Evolutionary conservation across 495 filamentous ascomycete species (phyloP).

Genomic region (Aspergillus affinis): DNA sequence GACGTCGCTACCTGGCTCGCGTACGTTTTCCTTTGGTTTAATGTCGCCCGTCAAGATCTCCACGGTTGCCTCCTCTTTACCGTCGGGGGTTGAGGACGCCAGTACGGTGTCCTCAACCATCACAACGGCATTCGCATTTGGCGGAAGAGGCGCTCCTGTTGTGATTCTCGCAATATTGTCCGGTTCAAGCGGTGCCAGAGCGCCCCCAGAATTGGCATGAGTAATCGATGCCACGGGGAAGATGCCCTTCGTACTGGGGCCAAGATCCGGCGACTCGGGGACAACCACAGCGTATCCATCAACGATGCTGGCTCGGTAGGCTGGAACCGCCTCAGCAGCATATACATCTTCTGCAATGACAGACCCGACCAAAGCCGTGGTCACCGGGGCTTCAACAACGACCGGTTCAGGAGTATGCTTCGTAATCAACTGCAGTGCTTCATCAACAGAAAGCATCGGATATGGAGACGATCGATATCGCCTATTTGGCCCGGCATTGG

Average conservation of each 20-base stretch:
- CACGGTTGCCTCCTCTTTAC: conserved; percentile 79
- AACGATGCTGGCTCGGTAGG: conserved; percentile 93
- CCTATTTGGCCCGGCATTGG: conserved; percentile 69
- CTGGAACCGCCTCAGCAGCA: conserved; percentile 80
- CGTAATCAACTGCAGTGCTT: conserved; percentile 71
- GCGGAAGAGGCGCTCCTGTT: conserved; percentile 88
- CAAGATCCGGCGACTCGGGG: conserved; percentile 44
- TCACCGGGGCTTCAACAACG: conserved; percentile 56
- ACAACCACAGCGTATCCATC: conserved; percentile 86
- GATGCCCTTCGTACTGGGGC: conserved; percentile 62
- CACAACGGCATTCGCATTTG: conserved; percentile 84
- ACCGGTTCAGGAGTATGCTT: conserved; percentile 63
- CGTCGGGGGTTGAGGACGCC: conserved; percentile 69
- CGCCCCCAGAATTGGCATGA: conserved; percentile 71
- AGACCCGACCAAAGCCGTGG: conserved; percentile 62
- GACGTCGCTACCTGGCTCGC: conserved; percentile 90
- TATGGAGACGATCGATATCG: conserved; percentile 85
- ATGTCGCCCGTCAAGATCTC: conserved; percentile 80
- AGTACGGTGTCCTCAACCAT: conserved; percentile 96
- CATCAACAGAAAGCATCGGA: conserved; percentile 83
- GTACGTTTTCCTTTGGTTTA: conserved; percentile 77
- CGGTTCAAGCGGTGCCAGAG: conserved; percentile 55
- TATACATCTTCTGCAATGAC: conserved; percentile 82
- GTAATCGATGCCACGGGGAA: conserved; percentile 88
- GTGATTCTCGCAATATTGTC: conserved; percentile 88